Conservation (phyloP, 805 yeast species). For the Dipodascus geniculatus region DNA sequence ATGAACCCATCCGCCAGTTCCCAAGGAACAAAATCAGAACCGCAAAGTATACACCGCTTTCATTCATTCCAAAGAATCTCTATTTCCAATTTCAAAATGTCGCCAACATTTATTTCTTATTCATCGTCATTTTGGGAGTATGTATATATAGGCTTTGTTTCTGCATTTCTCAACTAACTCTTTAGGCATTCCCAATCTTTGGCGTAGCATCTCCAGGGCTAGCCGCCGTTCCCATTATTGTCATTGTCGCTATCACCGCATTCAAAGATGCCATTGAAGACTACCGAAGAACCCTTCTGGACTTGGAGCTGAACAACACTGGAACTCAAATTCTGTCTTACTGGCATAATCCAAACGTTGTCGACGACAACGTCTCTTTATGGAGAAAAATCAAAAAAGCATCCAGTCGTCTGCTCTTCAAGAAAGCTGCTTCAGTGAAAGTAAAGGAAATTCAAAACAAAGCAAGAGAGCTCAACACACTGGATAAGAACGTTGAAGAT, state of each 20-base stretch:
- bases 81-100: slow-evolving; percentile 44
- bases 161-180: slow-evolving; percentile 9
- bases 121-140: slow-evolving; percentile 40
- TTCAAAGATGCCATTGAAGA: slow-evolving; percentile 72
- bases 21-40: slow-evolving; percentile 90
- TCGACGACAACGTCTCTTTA: slow-evolving; percentile 38
- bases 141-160: slow-evolving; percentile 11
- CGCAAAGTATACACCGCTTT: slow-evolving; percentile 84
- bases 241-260: slow-evolving; percentile 65
- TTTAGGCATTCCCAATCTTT: slow-evolving; percentile 45
- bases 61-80: slow-evolving; percentile 46
- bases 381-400: slow-evolving; percentile 66
- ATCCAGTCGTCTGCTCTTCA: slow-evolving; percentile 24
- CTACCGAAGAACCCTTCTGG: slow-evolving; percentile 50
- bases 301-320: slow-evolving; percentile 56
- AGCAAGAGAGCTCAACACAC: background rate
- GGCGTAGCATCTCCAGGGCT: slow-evolving; percentile 65
- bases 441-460: slow-evolving; percentile 4
- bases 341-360: slow-evolving; percentile 45
- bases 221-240: slow-evolving; percentile 72
- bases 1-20: slow-evolving; percentile 46
- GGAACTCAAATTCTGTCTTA: slow-evolving; percentile 46
- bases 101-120: slow-evolving; percentile 48
- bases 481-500: background rate
- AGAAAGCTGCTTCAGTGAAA: slow-evolving; percentile 6